phyloP scores from a whole-genome alignment of 306 rosid genomes.

The Prunus davidiana region DNA sequence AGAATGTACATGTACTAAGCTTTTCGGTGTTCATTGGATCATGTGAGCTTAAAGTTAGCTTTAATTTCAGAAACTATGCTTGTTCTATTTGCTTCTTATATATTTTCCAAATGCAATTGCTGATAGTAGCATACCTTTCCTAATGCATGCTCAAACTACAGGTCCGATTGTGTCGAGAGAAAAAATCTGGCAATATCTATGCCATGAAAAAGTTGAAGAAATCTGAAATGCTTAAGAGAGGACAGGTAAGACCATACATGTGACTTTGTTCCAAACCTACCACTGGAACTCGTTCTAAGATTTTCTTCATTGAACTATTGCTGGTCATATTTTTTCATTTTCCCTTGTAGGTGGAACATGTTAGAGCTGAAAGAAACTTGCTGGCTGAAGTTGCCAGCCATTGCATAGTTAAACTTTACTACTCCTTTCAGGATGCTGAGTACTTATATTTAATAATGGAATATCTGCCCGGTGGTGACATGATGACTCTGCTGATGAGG shows the following conservation, averaged over 20 bases:
- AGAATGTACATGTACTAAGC: neutral
- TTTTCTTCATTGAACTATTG: constrained; percentile 1
- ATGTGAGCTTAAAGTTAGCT: constrained; percentile 8
- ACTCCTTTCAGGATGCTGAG: constrained; percentile 95
- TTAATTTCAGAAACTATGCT: neutral
- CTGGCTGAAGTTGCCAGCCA: constrained; percentile 98
- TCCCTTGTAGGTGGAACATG: constrained; percentile 81
- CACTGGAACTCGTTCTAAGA: neutral
- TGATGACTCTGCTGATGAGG: constrained; percentile 95
- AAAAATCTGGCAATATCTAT: constrained; percentile 94
- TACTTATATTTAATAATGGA: constrained; percentile 93
- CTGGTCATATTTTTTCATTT: constrained; percentile 2
- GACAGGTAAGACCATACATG: constrained; percentile 67
- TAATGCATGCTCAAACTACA: constrained; percentile 39
- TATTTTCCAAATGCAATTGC: constrained; percentile 9
- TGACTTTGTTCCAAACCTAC: constrained; percentile 9
- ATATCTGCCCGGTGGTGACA: constrained; percentile 97
- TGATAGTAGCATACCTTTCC: constrained; percentile 24
- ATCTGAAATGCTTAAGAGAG: constrained; percentile 96
- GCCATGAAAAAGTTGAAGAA: constrained; percentile 99
- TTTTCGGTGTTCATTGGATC: neutral
- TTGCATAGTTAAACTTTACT: constrained; percentile 96
- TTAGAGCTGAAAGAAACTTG: constrained; percentile 97
- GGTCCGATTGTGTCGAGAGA: constrained; percentile 98
- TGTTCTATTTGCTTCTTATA: neutral